Conservation (phyloP, 2,329 filamentous ascomycete species). For the Hypomyces rosellus region DNA sequence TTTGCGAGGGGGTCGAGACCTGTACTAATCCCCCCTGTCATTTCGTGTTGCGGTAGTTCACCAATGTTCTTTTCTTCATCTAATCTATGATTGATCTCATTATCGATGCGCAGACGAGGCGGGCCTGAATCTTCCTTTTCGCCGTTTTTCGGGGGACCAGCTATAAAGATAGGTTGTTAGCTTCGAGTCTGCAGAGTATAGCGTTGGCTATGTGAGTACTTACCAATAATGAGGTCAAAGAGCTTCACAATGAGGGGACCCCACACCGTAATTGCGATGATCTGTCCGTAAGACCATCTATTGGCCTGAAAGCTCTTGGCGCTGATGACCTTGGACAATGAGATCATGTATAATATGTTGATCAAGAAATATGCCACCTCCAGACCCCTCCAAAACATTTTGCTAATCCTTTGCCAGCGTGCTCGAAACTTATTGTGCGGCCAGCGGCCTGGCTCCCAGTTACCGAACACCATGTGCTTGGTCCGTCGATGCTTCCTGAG, state of each 20-base stretch:
- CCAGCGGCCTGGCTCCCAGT: constrained; percentile 26
- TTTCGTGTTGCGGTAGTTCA: background rate
- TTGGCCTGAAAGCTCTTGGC: constrained; percentile 29
- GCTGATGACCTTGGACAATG: constrained; percentile 29
- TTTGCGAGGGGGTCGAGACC: constrained; percentile 1
- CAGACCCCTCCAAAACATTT: constrained; percentile 29
- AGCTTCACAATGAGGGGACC: constrained; percentile 34
- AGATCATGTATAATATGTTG: constrained; percentile 34
- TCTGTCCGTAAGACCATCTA: constrained; percentile 32
- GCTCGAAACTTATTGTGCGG: constrained; percentile 23
- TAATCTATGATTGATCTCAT: constrained; percentile 30
- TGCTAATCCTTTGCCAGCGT: constrained; percentile 23
- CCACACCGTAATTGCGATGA: constrained; percentile 35
- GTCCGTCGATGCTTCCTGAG: constrained; percentile 29
- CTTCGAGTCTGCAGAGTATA: background rate
- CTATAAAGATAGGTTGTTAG: constrained; percentile 20
- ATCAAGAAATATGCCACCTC: constrained; percentile 32
- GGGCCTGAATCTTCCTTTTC: constrained; percentile 30
- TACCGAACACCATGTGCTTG: constrained; percentile 24
- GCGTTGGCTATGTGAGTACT: constrained; percentile 11
- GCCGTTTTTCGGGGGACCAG: constrained; percentile 33
- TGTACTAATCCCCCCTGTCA: background rate
- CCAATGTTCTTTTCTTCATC: constrained; percentile 4
- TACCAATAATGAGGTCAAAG: constrained; percentile 32
- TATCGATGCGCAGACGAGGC: constrained; percentile 33